A percentile compares a stretch with the other conserved stretches of the same genome.
Evolutionary conservation across 176 grass and related monocot species (phyloP).

Genomic region (Cocos nucifera): DNA sequence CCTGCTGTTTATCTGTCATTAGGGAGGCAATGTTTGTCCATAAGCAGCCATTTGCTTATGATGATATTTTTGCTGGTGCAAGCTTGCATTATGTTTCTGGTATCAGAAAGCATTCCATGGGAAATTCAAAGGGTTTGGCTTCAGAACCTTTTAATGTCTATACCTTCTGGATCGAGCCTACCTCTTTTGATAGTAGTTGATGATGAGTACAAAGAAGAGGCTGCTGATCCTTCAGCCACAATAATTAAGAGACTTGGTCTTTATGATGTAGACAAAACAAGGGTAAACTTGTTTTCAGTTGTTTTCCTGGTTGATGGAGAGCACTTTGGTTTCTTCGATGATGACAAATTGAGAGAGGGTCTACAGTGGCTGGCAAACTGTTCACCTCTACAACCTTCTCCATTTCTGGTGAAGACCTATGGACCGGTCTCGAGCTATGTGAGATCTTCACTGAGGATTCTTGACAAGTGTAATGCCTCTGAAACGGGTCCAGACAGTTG

Average conservation of each 20-base stretch:
- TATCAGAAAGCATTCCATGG: too few species aligned
- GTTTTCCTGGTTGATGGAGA: constrained; percentile 23
- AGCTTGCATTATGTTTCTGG: too few species aligned
- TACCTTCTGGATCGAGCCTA: constrained; percentile 55
- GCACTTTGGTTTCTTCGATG: constrained; percentile 49
- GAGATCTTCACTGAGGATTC: constrained; percentile 32
- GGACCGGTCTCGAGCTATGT: constrained; percentile 47
- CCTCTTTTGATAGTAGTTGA: constrained; percentile 70
- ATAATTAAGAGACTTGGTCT: constrained; percentile 45
- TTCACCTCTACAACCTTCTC: constrained; percentile 45
- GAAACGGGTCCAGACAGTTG: constrained; percentile 53
- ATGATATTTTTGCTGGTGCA: too few species aligned
- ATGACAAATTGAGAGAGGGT: too few species aligned
- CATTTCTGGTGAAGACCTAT: constrained; percentile 46
- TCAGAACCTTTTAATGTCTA: constrained; percentile 38
- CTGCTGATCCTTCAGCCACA: constrained; percentile 32
- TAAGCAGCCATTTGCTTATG: too few species aligned
- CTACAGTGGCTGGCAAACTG: constrained; percentile 61
- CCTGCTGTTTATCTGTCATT: too few species aligned
- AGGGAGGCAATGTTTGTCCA: too few species aligned
- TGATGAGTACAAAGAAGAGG: constrained; percentile 39
- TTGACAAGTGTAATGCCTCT: constrained; percentile 26
- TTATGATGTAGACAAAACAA: constrained; percentile 28
- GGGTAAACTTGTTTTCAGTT: constrained; percentile 41
- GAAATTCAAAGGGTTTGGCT: constrained; percentile 40